These are phyloP conservation scores for Arachis hypogaea DNA, from an alignment of 306 rosid genomes.

Conservation along the genomic window DNA sequence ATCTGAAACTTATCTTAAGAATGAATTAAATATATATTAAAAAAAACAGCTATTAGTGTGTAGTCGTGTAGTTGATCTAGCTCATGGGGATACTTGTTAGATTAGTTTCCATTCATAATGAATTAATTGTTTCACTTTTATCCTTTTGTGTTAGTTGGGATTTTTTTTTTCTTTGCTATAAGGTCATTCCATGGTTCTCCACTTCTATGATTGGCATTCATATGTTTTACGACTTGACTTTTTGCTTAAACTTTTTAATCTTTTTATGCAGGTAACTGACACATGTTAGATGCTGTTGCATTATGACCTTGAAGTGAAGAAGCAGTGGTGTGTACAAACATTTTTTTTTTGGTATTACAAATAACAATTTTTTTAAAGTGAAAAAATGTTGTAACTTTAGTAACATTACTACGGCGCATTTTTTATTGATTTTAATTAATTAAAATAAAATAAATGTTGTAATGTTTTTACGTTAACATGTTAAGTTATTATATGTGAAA, in stretches of 20 bases:
- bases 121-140: background rate
- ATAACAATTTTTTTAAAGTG: too few species aligned
- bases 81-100: too few species aligned
- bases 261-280: conserved; percentile 42
- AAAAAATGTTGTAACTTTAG: too few species aligned
- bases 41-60: background rate
- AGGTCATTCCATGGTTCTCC: conserved; percentile 6
- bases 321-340: too few species aligned
- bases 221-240: background rate
- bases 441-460: too few species aligned
- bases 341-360: too few species aligned
- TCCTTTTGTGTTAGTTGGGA: too few species aligned
- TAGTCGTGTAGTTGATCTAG: background rate
- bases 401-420: too few species aligned
- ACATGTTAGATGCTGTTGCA: conserved; percentile 47
- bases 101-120: too few species aligned
- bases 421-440: too few species aligned
- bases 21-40: conserved; percentile 7
- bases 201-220: conserved; percentile 17
- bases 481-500: too few species aligned
- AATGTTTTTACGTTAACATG: too few species aligned
- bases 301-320: conserved; percentile 33
- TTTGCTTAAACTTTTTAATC: background rate
- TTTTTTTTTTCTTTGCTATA: background rate
- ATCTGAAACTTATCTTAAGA: conserved; percentile 13